Conservation (phyloP, 306 rosid genomes). For the Glycine latifolia region DNA sequence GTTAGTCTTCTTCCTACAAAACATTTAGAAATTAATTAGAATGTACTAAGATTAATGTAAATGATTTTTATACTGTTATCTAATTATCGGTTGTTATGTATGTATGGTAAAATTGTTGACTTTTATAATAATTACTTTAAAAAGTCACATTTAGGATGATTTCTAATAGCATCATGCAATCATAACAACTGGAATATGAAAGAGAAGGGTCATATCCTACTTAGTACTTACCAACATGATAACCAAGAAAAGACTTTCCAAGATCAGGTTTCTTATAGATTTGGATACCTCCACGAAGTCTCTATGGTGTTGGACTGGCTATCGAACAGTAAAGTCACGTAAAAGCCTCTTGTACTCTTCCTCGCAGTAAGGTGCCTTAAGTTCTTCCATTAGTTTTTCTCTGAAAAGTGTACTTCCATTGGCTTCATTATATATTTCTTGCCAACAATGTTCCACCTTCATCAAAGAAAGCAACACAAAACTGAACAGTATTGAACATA, state of each 20-base stretch:
- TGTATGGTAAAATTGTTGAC: not conserved
- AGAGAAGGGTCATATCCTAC: slow-evolving; percentile 23
- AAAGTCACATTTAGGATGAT: not conserved
- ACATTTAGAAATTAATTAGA: not conserved
- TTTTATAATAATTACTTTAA: not conserved
- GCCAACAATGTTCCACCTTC: slow-evolving; percentile 40
- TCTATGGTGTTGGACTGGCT: slow-evolving; percentile 45
- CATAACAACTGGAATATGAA: not conserved
- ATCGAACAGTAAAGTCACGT: slow-evolving; percentile 16
- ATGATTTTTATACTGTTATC: not conserved
- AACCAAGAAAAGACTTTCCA: slow-evolving; percentile 44
- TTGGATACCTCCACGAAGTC: slow-evolving; percentile 41
- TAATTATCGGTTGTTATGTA: not conserved
- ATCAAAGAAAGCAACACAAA: slow-evolving; percentile 25
- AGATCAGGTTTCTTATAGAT: slow-evolving; percentile 25
- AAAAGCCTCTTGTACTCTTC: slow-evolving; percentile 45
- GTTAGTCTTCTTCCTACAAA: slow-evolving; percentile 1
- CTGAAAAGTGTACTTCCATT: slow-evolving; percentile 19
- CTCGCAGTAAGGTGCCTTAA: slow-evolving; percentile 48
- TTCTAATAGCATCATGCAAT: not conserved
- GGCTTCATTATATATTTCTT: not conserved
- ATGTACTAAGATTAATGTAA: not conserved
- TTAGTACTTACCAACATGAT: slow-evolving; percentile 45
- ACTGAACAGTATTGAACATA: not conserved
- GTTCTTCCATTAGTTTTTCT: slow-evolving; percentile 43